phyloP scores from a whole-genome alignment of 2,329 filamentous ascomycete species.

The Metarhizium brunneum region DNA sequence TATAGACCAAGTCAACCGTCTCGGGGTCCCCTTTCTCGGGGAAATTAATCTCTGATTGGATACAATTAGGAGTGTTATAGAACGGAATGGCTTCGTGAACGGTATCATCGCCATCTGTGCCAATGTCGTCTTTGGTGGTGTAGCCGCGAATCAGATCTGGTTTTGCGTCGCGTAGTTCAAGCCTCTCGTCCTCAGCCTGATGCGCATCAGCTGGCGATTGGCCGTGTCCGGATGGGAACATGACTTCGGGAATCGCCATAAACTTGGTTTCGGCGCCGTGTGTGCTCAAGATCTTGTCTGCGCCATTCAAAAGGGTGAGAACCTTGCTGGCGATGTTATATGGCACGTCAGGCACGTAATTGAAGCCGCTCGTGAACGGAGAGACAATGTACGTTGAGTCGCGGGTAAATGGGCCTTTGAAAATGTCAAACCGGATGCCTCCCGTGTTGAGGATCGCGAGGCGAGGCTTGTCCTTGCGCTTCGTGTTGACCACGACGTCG shows the following conservation, averaged over 20 bases:
- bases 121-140: constrained; percentile 79
- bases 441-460: constrained; percentile 82
- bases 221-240: constrained; percentile 12
- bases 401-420: constrained; percentile 81
- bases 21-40: constrained; percentile 49
- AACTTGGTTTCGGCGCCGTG: constrained; percentile 31
- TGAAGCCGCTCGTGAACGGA: constrained; percentile 75
- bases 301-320: constrained; percentile 47
- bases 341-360: constrained; percentile 71
- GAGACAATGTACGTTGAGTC: constrained; percentile 82
- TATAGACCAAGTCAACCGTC: constrained; percentile 78
- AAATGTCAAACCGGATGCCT: constrained; percentile 89
- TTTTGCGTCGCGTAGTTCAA: constrained; percentile 21
- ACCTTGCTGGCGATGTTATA: constrained; percentile 66
- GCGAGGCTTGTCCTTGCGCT: constrained; percentile 50
- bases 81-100: constrained; percentile 66
- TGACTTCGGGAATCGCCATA: constrained; percentile 40
- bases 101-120: constrained; percentile 82
- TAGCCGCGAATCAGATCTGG: constrained; percentile 56
- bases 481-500: constrained; percentile 47
- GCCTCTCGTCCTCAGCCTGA: constrained; percentile 8
- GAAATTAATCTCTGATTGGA: constrained; percentile 62
- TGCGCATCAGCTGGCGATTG: constrained; percentile 6
- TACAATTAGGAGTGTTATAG: constrained; percentile 73
- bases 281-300: constrained; percentile 36